These are phyloP conservation scores for Boletus pseudopeckii DNA, from an alignment of 768 basidiomycete species.

Conservation along the genomic window DNA sequence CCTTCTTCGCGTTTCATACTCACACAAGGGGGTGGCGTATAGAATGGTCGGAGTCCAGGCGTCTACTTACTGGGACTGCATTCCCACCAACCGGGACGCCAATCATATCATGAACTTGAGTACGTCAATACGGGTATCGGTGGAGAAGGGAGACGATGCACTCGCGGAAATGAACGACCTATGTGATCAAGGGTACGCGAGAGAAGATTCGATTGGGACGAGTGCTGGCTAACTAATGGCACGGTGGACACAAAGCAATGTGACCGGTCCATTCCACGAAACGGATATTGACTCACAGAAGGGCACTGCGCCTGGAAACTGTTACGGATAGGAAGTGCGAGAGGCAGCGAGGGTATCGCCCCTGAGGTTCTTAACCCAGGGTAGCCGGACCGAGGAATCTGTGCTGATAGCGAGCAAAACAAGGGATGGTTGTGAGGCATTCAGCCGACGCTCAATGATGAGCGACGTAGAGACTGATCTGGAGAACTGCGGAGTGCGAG, in stretches of 20 bases:
- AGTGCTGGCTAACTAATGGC: neutral
- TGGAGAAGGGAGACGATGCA: neutral
- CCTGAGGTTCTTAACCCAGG: too few species aligned
- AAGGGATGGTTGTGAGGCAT: too few species aligned
- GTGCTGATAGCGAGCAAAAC: too few species aligned
- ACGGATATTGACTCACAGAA: constrained; percentile 5
- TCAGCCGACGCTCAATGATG: too few species aligned
- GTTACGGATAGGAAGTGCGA: too few species aligned
- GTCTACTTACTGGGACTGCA: neutral
- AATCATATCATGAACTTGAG: neutral
- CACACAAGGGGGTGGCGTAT: constrained; percentile 21
- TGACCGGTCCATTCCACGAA: neutral
- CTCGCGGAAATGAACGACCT: constrained; percentile 24
- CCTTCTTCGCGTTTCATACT: constrained; percentile 13
- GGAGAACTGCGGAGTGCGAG: too few species aligned
- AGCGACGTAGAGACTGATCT: too few species aligned
- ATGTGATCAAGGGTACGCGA: constrained; percentile 20
- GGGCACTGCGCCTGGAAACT: too few species aligned
- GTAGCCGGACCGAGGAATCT: constrained; percentile 7
- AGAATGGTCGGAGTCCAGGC: constrained; percentile 1
- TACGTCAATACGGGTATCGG: constrained; percentile 18
- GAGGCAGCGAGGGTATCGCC: too few species aligned
- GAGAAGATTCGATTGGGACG: too few species aligned
- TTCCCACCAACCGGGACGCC: constrained; percentile 5
- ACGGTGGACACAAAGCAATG: too few species aligned